Percentiles rank a stretch among this genome's conserved stretches.
Conservation (phyloP, 352 stramenopile genomes). For the Globisporangium nodosum region DNA sequence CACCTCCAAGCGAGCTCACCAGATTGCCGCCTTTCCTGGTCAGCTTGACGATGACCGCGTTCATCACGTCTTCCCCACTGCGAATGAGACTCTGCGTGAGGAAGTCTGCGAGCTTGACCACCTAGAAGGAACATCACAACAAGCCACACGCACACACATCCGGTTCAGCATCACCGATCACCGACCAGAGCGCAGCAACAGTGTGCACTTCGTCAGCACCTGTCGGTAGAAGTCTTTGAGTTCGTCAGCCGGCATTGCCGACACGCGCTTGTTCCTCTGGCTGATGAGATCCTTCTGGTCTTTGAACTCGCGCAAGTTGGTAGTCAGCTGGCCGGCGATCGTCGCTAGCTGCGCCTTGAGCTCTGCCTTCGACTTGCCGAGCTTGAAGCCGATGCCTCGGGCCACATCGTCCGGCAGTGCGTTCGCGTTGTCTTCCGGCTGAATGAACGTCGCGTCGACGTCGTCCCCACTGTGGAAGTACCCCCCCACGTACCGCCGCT, state of each 20-base stretch:
- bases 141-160: background rate
- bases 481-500: constrained; percentile 56
- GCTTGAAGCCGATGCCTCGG: constrained; percentile 44
- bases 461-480: constrained; percentile 57
- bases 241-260: constrained; percentile 10
- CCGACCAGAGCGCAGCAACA: background rate
- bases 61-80: constrained; percentile 69
- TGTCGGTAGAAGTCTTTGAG: constrained; percentile 13
- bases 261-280: constrained; percentile 9
- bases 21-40: constrained; percentile 28
- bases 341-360: constrained; percentile 26
- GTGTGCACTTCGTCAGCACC: background rate
- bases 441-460: constrained; percentile 68
- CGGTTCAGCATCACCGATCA: background rate
- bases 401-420: constrained; percentile 74
- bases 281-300: constrained; percentile 15
- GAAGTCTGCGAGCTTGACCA: constrained; percentile 30
- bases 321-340: constrained; percentile 27
- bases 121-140: constrained; percentile 13
- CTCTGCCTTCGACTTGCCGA: constrained; percentile 35
- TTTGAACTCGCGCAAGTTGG: constrained; percentile 29
- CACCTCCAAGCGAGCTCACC: constrained; percentile 16
- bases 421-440: constrained; percentile 73
- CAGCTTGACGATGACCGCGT: constrained; percentile 45
- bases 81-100: constrained; percentile 48